Evolutionary conservation across 108 stramenopile species (phyloP), one percentile per base, ranked within the genome.

Genomic region (Mediolabrus comicus): DNA sequence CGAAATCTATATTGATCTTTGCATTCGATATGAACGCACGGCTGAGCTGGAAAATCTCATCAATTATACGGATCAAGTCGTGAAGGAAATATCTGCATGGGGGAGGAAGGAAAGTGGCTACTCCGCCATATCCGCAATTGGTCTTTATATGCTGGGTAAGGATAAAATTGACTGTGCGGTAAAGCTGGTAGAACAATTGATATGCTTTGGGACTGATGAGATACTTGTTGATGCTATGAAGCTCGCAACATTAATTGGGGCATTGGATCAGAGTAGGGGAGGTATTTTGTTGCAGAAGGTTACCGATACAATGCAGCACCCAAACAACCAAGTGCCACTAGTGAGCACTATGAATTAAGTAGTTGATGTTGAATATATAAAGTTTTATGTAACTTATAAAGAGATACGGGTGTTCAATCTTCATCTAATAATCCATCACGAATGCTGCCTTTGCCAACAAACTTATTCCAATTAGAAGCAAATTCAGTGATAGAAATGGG

Each of bases 1-100:
- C 31, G 89, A 94, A 59, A 85, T 74, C 0, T 79, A 76, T 10
- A 72, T 91, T 30, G 92, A 94, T 46, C 52, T 91, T 9, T 86
- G 85, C 62, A 87, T 91, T 81, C 62, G 74, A 54, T 80, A 84
- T 61, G 87, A 83, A 8, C 81, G 68, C 32, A 67, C 77, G 12
- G 85, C 89, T 62, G 86, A 83, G 24, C 60, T 93, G 41, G 87
- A 84, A 62, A 69, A 86, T 69, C 55, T 84, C 0, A 60, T 90
- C 6, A 83, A 84, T 32, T 62, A 86, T 60, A 89, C 89, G 12
- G 24, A 84, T 27, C 63, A 71, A 51, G 72, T 85, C 2, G 30
- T 93, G 8, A 78, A 73, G 5, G 69, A 85, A 35, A 81, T 89
- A 19, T 61, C 63, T 52, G 80, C 87, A 53, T 75, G 79, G 80